phyloP scores from a whole-genome alignment of 2,329 filamentous ascomycete species.

The Paraphoma sp. region DNA sequence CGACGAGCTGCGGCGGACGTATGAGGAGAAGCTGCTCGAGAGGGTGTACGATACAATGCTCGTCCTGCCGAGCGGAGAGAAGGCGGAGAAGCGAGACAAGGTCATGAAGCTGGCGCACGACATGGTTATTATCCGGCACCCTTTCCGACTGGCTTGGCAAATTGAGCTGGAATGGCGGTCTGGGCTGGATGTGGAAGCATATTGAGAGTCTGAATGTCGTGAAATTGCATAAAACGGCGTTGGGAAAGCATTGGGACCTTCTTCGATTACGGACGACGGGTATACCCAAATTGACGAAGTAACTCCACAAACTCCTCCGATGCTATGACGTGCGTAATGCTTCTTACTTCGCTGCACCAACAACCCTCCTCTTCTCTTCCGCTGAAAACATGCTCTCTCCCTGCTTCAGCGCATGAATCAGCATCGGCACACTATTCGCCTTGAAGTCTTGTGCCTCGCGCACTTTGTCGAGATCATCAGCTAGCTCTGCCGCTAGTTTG shows the following conservation, averaged over 20 bases:
- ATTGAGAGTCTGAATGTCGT: constrained; percentile 15
- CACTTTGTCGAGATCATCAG: constrained; percentile 75
- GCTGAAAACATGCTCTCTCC: constrained; percentile 67
- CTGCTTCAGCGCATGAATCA: constrained; percentile 73
- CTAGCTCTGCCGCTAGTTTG: constrained; percentile 72
- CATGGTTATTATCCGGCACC: constrained; percentile 96
- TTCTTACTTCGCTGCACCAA: constrained; percentile 23
- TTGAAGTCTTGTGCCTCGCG: constrained; percentile 75
- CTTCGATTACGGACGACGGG: too few relatives aligned
- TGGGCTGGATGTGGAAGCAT: constrained; percentile 38
- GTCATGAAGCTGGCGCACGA: constrained; percentile 81
- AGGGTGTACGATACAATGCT: constrained; percentile 80
- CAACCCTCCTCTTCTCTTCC: constrained; percentile 58
- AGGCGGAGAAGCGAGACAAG: constrained; percentile 72
- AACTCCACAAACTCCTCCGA: constrained; percentile 18
- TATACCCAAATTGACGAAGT: neutral
- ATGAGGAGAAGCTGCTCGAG: constrained; percentile 88
- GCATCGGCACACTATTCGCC: constrained; percentile 64
- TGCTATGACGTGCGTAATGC: constrained; percentile 3
- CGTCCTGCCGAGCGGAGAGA: constrained; percentile 71
- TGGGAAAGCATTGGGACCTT: too few relatives aligned
- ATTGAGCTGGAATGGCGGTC: constrained; percentile 87
- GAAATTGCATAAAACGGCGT: neutral
- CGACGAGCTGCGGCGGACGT: constrained; percentile 80
- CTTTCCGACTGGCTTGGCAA: constrained; percentile 88